phyloP scores from a whole-genome alignment of 192 early-diverging fungal species.

The Podila minutissima region DNA sequence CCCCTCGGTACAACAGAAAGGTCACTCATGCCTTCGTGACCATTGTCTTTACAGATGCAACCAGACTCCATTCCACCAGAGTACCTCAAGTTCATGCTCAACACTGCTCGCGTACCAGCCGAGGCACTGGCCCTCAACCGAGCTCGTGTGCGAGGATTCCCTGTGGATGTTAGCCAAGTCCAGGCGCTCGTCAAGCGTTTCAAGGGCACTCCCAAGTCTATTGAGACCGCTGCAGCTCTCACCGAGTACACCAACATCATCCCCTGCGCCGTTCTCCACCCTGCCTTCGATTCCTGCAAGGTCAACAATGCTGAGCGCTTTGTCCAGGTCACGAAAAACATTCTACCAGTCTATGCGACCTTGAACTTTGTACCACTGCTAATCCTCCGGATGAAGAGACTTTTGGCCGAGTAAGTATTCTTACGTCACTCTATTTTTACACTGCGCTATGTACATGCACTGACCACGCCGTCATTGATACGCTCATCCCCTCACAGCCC shows the following conservation, averaged over 20 bases:
- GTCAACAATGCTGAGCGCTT: slow-evolving; percentile 58
- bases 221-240: slow-evolving; percentile 50
- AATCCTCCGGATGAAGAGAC: slow-evolving; percentile 63
- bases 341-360: slow-evolving; percentile 71
- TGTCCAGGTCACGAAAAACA: slow-evolving; percentile 61
- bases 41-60: slow-evolving; percentile 55
- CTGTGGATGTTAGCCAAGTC: slow-evolving; percentile 49
- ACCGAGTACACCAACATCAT: slow-evolving; percentile 54
- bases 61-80: slow-evolving; percentile 65
- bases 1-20: not conserved
- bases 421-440: not conserved
- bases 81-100: slow-evolving; percentile 69
- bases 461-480: not conserved
- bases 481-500: slow-evolving; percentile 54
- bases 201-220: slow-evolving; percentile 52
- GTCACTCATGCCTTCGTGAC: not conserved
- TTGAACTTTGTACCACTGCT: slow-evolving; percentile 81
- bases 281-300: slow-evolving; percentile 60
- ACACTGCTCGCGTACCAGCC: slow-evolving; percentile 68
- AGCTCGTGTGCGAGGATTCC: slow-evolving; percentile 54
- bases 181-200: slow-evolving; percentile 39
- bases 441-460: not conserved
- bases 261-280: slow-evolving; percentile 69
- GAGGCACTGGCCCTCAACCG: slow-evolving; percentile 67
- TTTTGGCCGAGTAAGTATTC: slow-evolving; percentile 66